phyloP scores from a whole-genome alignment of 2,329 filamentous ascomycete species.

The Penicillium psychrosexuale region DNA sequence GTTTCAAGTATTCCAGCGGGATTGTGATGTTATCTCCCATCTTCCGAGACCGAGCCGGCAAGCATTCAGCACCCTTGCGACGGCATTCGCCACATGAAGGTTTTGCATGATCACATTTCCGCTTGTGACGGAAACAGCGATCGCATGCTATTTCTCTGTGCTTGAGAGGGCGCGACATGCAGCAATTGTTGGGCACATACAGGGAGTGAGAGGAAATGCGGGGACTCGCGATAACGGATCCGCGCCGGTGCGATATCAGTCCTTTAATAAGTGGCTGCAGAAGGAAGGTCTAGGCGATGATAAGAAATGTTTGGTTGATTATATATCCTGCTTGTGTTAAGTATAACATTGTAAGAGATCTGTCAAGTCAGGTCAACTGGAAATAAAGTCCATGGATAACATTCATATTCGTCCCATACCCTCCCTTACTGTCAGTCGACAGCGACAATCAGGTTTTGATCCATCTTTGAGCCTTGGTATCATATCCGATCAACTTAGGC shows the following conservation, averaged over 20 bases:
- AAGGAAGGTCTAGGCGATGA: slow-evolving; percentile 16
- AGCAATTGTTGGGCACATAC: slow-evolving; percentile 3
- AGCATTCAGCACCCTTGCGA: slow-evolving; percentile 28
- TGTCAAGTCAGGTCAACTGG: neutral
- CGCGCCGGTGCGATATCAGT: slow-evolving; percentile 8
- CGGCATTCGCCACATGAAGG: slow-evolving; percentile 30
- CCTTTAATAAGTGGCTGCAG: neutral
- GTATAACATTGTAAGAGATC: neutral
- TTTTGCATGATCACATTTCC: slow-evolving; percentile 30
- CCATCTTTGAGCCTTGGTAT: slow-evolving; percentile 58
- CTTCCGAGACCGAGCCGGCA: slow-evolving; percentile 25
- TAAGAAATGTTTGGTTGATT: neutral
- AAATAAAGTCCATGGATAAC: neutral
- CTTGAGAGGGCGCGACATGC: slow-evolving; percentile 25
- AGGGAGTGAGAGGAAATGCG: slow-evolving; percentile 9
- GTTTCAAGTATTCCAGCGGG: slow-evolving; percentile 24
- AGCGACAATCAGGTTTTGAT: slow-evolving; percentile 19
- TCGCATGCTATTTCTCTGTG: slow-evolving; percentile 27
- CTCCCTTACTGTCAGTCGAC: neutral
- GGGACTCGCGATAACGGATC: slow-evolving; percentile 11
- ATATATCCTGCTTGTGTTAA: neutral
- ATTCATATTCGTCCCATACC: neutral
- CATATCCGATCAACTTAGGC: slow-evolving; percentile 61
- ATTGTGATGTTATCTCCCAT: slow-evolving; percentile 26
- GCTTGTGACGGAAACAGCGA: slow-evolving; percentile 30